phyloP scores from a whole-genome alignment of 139 green algal genomes.

The Picochlorum costavermella region DNA sequence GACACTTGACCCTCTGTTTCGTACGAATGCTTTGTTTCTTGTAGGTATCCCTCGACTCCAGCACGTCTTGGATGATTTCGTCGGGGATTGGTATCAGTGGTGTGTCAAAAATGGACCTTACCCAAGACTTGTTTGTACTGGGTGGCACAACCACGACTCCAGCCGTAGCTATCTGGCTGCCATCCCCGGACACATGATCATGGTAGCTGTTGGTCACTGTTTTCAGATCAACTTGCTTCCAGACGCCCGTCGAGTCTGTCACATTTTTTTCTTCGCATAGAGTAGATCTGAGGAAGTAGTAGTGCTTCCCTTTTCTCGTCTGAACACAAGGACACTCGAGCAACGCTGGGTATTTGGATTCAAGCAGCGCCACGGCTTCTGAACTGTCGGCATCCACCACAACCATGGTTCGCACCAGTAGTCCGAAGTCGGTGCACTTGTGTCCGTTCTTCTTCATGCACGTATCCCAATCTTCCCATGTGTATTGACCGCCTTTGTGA shows the following conservation, averaged over 20 bases:
- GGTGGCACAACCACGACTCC: not conserved
- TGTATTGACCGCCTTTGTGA: not conserved
- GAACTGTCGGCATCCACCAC: constrained; percentile 1
- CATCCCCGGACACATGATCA: not conserved
- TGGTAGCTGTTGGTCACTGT: constrained; percentile 4
- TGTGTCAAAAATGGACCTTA: not conserved
- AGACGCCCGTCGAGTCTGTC: not conserved
- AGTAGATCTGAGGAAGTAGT: constrained; percentile 3
- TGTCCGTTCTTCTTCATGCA: not conserved
- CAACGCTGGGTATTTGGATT: constrained; percentile 2
- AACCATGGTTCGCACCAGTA: not conserved
- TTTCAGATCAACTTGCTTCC: constrained; percentile 2
- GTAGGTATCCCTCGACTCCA: not conserved
- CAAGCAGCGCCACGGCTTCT: not conserved
- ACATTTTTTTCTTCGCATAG: constrained; percentile 6
- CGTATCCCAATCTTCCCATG: not conserved
- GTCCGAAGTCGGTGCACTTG: not conserved
- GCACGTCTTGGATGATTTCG: not conserved
- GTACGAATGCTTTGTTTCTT: not conserved
- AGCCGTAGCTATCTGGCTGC: not conserved
- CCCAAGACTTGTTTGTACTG: not conserved
- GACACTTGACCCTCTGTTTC: not conserved
- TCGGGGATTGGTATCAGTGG: not conserved
- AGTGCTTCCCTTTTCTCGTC: constrained; percentile 2
- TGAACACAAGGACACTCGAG: constrained; percentile 1